phyloP scores from a whole-genome alignment of 768 basidiomycete species.

The Leucogyrophana mollusca region DNA sequence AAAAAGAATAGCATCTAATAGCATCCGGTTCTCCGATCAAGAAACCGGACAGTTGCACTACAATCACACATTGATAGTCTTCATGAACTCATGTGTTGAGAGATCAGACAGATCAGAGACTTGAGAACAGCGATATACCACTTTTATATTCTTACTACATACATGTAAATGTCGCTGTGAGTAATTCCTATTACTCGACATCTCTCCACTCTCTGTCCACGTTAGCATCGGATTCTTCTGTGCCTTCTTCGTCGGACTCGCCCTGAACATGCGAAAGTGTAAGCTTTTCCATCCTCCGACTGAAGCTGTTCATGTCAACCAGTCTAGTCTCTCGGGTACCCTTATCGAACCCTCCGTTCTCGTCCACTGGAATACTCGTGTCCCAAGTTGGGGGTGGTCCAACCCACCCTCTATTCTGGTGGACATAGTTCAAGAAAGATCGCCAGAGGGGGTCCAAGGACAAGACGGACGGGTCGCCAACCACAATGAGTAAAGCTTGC shows the following conservation, averaged over 20 bases:
- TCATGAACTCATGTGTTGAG: no score
- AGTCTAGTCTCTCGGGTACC: slow-evolving; percentile 28
- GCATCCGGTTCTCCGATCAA: no score
- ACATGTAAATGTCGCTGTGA: no score
- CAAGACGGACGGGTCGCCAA: slow-evolving; percentile 59
- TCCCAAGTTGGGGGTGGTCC: slow-evolving; percentile 12
- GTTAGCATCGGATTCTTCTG: slow-evolving; percentile 21
- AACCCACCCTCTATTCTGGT: slow-evolving; percentile 51
- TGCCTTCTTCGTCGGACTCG: slow-evolving; percentile 10
- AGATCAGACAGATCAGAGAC: no score
- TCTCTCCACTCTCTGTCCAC: slow-evolving; percentile 44
- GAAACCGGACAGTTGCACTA: no score
- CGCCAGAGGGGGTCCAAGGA: slow-evolving; percentile 66
- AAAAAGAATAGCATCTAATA: no score
- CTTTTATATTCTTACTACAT: no score
- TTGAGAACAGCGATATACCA: no score
- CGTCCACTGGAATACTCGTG: slow-evolving; percentile 28
- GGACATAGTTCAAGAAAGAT: slow-evolving; percentile 57
- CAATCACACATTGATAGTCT: no score
- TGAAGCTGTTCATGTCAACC: slow-evolving; percentile 44
- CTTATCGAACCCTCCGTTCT: slow-evolving; percentile 40
- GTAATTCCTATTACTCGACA: slow-evolving; percentile 28
- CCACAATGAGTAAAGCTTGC: slow-evolving; percentile 54
- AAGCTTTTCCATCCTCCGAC: slow-evolving; percentile 32
- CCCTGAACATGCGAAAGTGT: slow-evolving; percentile 19